Evolutionary conservation across 164 flowering plant genomes (phyloP).

Genomic region (Taxillus chinensis): DNA sequence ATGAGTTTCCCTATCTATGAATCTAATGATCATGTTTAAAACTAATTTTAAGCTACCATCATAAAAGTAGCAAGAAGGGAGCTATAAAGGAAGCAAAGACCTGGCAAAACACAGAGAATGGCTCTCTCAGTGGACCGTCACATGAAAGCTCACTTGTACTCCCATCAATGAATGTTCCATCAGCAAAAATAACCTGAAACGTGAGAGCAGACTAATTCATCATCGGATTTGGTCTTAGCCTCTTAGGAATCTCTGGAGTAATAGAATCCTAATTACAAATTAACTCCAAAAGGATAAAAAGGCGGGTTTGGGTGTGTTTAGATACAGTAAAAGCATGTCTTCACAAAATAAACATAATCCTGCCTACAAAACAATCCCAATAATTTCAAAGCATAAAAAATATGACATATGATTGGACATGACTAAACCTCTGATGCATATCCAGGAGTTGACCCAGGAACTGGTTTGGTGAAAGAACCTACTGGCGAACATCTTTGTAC

Average conservation of each 20-base stretch:
- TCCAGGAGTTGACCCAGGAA: constrained; percentile 71
- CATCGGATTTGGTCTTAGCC: neutral
- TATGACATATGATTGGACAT: neutral
- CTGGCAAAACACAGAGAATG: constrained; percentile 62
- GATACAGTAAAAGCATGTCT: too few species aligned
- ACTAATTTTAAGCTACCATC: too few species aligned
- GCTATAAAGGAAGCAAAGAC: constrained; percentile 13
- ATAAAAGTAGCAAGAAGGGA: too few species aligned
- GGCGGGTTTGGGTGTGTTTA: too few species aligned
- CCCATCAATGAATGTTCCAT: constrained; percentile 88
- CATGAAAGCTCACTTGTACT: constrained; percentile 91
- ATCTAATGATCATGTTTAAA: too few species aligned
- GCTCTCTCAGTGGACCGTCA: constrained; percentile 85
- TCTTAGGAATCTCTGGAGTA: too few species aligned
- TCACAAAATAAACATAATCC: too few species aligned
- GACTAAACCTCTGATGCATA: constrained; percentile 78
- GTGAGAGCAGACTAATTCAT: neutral
- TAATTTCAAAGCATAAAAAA: too few species aligned
- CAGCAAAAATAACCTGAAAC: constrained; percentile 67
- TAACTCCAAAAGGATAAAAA: too few species aligned
- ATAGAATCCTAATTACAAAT: too few species aligned
- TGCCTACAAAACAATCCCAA: too few species aligned
- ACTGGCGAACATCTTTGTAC: constrained; percentile 86
- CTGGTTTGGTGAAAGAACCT: constrained; percentile 66
- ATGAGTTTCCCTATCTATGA: too few species aligned